These are phyloP conservation scores for Mycena filopes DNA, from an alignment of 768 basidiomycete species.

Conservation along the genomic window DNA sequence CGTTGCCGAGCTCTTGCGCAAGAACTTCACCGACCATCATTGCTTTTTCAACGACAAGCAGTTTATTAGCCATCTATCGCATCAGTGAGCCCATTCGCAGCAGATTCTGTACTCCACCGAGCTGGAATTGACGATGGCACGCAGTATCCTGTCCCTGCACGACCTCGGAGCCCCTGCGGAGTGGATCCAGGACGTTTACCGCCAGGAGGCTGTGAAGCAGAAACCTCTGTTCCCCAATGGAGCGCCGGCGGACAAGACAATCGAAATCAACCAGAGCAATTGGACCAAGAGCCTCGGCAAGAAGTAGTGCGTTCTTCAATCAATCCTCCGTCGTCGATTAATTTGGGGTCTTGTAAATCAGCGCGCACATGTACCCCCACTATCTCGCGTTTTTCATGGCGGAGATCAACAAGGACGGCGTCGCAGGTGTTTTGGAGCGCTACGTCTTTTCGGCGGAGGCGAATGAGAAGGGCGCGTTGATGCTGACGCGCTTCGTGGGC, in stretches of 20 bases:
- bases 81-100: slow-evolving; percentile 12
- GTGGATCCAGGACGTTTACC: slow-evolving; percentile 8
- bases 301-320: neutral
- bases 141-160: slow-evolving; percentile 16
- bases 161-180: slow-evolving; percentile 13
- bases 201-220: slow-evolving; percentile 10
- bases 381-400: slow-evolving; percentile 51
- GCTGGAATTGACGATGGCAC: neutral
- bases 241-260: neutral
- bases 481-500: slow-evolving; percentile 38
- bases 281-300: slow-evolving; percentile 9
- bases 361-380: slow-evolving; percentile 23
- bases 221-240: slow-evolving; percentile 2
- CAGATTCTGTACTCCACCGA: neutral
- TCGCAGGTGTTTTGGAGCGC: slow-evolving; percentile 53
- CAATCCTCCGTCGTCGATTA: too few species aligned
- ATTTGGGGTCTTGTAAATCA: too few species aligned
- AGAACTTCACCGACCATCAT: slow-evolving; percentile 19
- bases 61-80: slow-evolving; percentile 22
- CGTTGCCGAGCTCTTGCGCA: slow-evolving; percentile 20
- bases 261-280: slow-evolving; percentile 5
- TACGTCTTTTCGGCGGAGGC: slow-evolving; percentile 56
- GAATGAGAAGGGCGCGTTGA: slow-evolving; percentile 44
- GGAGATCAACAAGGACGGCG: slow-evolving; percentile 51
- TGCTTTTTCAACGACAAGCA: slow-evolving; percentile 23